Conservation (phyloP, 495 filamentous ascomycete species). For the Evernia prunastri region DNA sequence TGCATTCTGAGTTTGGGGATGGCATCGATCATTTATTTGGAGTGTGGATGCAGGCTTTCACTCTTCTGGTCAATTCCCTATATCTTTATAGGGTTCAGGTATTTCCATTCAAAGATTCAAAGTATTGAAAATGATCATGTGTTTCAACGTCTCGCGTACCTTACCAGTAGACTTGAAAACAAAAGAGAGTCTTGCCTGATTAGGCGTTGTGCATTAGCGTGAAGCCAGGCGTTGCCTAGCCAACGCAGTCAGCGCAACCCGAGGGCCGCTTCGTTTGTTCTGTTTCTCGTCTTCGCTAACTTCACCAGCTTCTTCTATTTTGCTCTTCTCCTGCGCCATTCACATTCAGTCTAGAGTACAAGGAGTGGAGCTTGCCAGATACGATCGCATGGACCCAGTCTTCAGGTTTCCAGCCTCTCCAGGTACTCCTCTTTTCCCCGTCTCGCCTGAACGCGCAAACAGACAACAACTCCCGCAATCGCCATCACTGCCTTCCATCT, state of each 20-base stretch:
- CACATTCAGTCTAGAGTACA: not conserved
- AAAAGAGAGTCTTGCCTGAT: not conserved
- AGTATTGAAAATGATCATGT: not conserved
- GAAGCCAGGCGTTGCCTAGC: not conserved
- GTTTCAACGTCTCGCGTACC: too few relatives aligned
- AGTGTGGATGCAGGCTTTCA: not conserved
- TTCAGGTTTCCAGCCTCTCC: conserved; percentile 44
- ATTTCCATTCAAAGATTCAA: not conserved
- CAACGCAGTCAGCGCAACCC: not conserved
- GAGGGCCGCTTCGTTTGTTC: not conserved
- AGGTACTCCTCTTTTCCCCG: conserved; percentile 58
- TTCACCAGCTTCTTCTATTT: not conserved
- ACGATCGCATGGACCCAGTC: conserved; percentile 24
- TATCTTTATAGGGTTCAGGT: not conserved
- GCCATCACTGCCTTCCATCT: conserved; percentile 47
- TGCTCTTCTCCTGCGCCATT: not conserved
- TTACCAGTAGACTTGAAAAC: too few relatives aligned
- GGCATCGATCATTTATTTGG: not conserved
- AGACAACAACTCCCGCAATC: conserved; percentile 54
- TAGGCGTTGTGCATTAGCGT: not conserved
- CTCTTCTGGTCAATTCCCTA: not conserved
- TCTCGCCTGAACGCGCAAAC: conserved; percentile 78
- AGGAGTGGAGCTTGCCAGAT: not conserved
- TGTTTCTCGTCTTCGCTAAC: not conserved
- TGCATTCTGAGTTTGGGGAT: not conserved